A percentile compares a stretch with the other conserved stretches of the same genome.
Evolutionary conservation across 352 stramenopile species (phyloP).

Genomic region (Aphanomyces euteiches): DNA sequence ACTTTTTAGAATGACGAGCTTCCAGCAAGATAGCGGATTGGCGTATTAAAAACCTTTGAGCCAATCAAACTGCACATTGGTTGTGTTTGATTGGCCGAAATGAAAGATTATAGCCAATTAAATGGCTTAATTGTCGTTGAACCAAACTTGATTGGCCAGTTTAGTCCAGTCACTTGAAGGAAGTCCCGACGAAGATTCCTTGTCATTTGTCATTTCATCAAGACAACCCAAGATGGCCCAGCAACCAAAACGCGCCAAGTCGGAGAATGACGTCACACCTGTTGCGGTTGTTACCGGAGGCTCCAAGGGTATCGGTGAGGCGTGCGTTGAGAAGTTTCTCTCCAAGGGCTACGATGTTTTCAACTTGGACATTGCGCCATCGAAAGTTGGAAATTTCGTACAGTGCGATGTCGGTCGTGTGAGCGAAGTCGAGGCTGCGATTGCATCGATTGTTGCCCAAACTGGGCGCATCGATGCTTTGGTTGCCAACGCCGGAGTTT

Average conservation of each 20-base stretch:
- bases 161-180: neutral
- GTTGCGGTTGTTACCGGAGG: constrained; percentile 29
- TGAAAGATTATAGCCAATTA: neutral
- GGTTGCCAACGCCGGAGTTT: constrained; percentile 28
- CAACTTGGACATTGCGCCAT: constrained; percentile 29
- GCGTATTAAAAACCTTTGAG: neutral
- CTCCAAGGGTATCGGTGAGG: constrained; percentile 29
- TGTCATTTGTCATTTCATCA: constrained; percentile 1
- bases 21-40: too few species aligned
- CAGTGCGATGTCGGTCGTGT: constrained; percentile 22
- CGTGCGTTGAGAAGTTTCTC: constrained; percentile 26
- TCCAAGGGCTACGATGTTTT: constrained; percentile 27
- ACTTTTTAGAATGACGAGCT: too few species aligned
- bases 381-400: constrained; percentile 22
- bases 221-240: constrained; percentile 2
- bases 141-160: too few species aligned
- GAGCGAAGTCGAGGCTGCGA: constrained; percentile 20
- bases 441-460: constrained; percentile 19
- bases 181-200: neutral
- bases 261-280: constrained; percentile 2
- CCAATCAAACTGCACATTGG: neutral
- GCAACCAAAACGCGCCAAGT: constrained; percentile 8
- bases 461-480: constrained; percentile 23
- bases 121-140: too few species aligned
- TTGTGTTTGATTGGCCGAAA: neutral